A percentile compares a stretch with the other conserved stretches of the same genome.
These are phyloP conservation scores for Neopestalotiopsis sp. DNA, from an alignment of 2,329 filamentous ascomycete species.

Conservation along the genomic window DNA sequence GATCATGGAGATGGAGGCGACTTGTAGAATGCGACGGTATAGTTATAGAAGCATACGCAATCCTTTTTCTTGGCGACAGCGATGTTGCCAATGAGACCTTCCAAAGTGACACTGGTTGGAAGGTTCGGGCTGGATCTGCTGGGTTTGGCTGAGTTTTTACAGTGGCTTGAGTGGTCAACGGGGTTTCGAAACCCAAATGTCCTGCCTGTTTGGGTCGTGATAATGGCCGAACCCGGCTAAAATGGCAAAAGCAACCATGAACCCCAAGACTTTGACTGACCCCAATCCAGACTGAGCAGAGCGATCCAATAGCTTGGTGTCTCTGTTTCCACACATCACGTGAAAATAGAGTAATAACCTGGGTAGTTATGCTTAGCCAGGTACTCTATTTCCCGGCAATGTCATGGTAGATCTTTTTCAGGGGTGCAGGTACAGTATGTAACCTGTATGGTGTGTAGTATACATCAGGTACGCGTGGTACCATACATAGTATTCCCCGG, in stretches of 20 bases:
- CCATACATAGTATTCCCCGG: not conserved
- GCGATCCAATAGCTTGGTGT: slow-evolving; percentile 2
- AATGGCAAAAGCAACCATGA: slow-evolving; percentile 5
- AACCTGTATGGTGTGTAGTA: no score
- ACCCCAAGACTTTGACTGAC: not conserved
- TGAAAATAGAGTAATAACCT: slow-evolving; percentile 2
- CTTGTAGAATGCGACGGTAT: slow-evolving; percentile 9
- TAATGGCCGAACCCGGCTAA: slow-evolving; percentile 9
- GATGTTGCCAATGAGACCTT: slow-evolving; percentile 6
- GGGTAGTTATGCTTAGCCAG: slow-evolving; percentile 4
- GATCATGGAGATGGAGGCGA: not conserved
- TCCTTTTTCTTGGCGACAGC: slow-evolving; percentile 3
- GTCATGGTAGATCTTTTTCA: not conserved
- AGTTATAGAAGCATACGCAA: slow-evolving; percentile 7
- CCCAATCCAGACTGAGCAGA: not conserved
- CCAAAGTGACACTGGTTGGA: slow-evolving; percentile 6
- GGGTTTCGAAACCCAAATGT: not conserved
- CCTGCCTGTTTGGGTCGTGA: not conserved
- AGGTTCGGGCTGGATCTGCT: not conserved
- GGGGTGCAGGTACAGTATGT: not conserved
- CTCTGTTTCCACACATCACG: not conserved
- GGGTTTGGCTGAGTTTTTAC: no score
- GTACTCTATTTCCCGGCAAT: not conserved
- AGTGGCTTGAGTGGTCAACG: no score
- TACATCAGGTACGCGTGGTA: no score